Evolutionary conservation across 495 filamentous ascomycete genomes (phyloP).

Genomic region (Penicillium lagena): DNA sequence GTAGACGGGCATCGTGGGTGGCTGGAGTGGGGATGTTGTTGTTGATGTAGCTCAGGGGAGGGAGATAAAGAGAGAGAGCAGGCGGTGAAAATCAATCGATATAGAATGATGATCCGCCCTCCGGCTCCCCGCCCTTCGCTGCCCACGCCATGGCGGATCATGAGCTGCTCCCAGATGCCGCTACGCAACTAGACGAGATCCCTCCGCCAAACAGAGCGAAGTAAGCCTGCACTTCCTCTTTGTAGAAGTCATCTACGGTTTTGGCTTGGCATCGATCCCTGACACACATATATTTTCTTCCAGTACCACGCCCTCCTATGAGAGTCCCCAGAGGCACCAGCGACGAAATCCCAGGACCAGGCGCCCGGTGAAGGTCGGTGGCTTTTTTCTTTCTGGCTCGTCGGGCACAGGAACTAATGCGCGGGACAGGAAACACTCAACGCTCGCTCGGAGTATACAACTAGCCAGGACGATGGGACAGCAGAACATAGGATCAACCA

Average conservation of each 20-base stretch:
- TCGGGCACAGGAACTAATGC: conserved; percentile 13
- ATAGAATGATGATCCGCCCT: not conserved
- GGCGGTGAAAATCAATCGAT: conserved; percentile 18
- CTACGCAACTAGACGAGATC: no score
- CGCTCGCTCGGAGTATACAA: conserved; percentile 79
- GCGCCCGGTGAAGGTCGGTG: conserved; percentile 61
- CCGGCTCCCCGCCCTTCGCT: no score
- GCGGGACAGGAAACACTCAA: conserved; percentile 75
- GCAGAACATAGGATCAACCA: conserved; percentile 85
- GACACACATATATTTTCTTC: not conserved
- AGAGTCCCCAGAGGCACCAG: conserved; percentile 72
- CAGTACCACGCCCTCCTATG: conserved; percentile 47
- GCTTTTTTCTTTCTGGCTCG: not conserved
- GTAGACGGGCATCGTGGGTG: conserved; percentile 74
- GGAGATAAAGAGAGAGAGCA: not conserved
- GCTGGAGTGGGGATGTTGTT: conserved; percentile 2
- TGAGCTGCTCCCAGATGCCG: no score
- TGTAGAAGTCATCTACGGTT: no score
- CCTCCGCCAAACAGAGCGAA: no score
- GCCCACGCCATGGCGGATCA: no score
- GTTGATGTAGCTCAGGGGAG: conserved; percentile 21
- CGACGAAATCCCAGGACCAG: conserved; percentile 63
- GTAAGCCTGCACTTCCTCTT: no score
- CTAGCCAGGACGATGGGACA: conserved; percentile 74
- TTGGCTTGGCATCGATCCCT: not conserved